Percentiles rank a stretch among this genome's conserved stretches.
Evolutionary conservation across 2,329 filamentous ascomycete species (phyloP).

Genomic region (Triangularia verruculosa): DNA sequence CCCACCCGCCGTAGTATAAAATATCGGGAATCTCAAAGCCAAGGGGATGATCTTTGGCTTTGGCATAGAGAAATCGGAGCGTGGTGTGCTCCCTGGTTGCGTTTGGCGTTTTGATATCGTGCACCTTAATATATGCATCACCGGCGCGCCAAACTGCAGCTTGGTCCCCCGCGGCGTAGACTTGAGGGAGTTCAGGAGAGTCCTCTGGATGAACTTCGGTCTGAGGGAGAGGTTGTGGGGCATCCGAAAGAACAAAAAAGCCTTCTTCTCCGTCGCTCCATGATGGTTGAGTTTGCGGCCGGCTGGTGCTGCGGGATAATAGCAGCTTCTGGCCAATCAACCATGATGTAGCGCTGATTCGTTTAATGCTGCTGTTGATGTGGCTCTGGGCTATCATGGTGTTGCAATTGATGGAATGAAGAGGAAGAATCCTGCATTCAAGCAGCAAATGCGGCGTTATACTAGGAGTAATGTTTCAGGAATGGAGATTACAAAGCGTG

Average conservation of each 20-base stretch:
- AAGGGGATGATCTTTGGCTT: slow-evolving; percentile 2
- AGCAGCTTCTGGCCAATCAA: background rate
- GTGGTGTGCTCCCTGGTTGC: slow-evolving; percentile 23
- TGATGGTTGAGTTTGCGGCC: background rate
- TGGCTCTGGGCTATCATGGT: background rate
- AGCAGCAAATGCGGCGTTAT: too few relatives aligned
- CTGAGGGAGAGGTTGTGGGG: background rate
- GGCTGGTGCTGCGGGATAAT: background rate
- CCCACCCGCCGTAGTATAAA: slow-evolving; percentile 25
- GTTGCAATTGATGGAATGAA: background rate
- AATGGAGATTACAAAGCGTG: too few relatives aligned
- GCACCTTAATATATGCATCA: slow-evolving; percentile 24
- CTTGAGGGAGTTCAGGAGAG: background rate
- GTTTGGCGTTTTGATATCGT: slow-evolving; percentile 5
- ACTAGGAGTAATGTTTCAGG: too few relatives aligned
- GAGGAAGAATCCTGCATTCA: too few relatives aligned
- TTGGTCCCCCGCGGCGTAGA: slow-evolving; percentile 3
- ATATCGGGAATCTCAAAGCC: slow-evolving; percentile 22
- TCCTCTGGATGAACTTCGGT: background rate
- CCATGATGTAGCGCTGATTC: background rate
- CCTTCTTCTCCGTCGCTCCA: slow-evolving; percentile 8
- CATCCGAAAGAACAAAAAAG: slow-evolving; percentile 3
- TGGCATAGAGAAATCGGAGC: slow-evolving; percentile 13
- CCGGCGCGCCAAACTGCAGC: slow-evolving; percentile 23
- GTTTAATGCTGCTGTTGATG: background rate